Evolutionary conservation across 495 filamentous ascomycete genomes (phyloP).

Genomic region (Trichoderma erinaceum): DNA sequence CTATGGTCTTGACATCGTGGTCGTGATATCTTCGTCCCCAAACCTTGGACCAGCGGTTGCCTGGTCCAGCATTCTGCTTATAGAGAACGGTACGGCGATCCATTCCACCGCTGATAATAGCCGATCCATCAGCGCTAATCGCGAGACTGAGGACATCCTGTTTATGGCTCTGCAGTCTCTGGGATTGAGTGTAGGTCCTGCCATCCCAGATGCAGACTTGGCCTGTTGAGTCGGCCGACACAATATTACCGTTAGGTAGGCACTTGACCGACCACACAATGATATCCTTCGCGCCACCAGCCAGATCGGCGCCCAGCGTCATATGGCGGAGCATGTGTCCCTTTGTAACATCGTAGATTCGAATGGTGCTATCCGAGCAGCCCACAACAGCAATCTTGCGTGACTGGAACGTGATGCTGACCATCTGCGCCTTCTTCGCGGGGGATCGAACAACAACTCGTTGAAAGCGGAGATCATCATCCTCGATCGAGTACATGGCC

Average conservation of each 20-base stretch:
- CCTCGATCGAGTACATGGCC: constrained; percentile 76
- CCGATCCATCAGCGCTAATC: constrained; percentile 69
- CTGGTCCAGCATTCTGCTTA: constrained; percentile 54
- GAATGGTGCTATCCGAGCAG: constrained; percentile 86
- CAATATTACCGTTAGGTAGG: constrained; percentile 77
- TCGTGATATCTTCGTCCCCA: constrained; percentile 75
- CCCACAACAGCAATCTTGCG: constrained; percentile 77
- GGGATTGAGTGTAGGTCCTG: constrained; percentile 77
- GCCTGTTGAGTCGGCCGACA: constrained; percentile 91
- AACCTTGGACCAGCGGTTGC: constrained; percentile 72
- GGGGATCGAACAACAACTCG: constrained; percentile 63
- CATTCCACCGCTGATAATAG: constrained; percentile 85
- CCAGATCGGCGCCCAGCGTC: constrained; percentile 70
- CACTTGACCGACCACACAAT: constrained; percentile 91
- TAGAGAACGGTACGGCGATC: constrained; percentile 82
- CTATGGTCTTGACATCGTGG: constrained; percentile 94
- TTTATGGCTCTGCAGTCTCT: constrained; percentile 76
- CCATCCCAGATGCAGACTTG: constrained; percentile 91
- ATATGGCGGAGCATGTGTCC: constrained; percentile 69
- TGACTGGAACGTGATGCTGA: constrained; percentile 85
- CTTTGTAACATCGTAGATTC: constrained; percentile 79
- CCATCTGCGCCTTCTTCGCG: constrained; percentile 73
- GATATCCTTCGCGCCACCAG: constrained; percentile 71
- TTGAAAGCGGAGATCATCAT: constrained; percentile 68
- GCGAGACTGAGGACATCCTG: constrained; percentile 87